Base-by-base conservation (phyloP, 768 basidiomycete species). In the Lenzites betulinus region DNA sequence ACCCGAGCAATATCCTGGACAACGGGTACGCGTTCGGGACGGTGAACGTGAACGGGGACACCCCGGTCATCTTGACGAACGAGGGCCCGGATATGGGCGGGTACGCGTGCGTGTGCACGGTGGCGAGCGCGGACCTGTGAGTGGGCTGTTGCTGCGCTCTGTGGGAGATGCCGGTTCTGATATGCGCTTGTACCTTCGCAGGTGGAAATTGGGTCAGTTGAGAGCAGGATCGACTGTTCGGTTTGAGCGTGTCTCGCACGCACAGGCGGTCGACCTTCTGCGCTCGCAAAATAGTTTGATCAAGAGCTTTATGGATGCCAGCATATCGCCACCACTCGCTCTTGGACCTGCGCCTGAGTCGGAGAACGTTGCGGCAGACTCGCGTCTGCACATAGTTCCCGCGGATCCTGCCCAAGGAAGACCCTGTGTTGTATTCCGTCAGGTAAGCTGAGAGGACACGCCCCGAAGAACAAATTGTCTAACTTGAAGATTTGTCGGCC, bases 161-260 rank as follows among this genome's bases (percentile, higher is more conserved):
- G 15, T 48, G 8, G 12, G 23, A 5, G 36, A 18, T 16, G 42
- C 25, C 9, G 54, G 13, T 23, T 23, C 55, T 59, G 39, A 42
- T 3, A n/a, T 13, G 42, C 11, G 6, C 6, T 33, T 11, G 30
- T 33, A 33, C 11, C 30, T 33, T 11, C 4, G 4, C 30, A 85
- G 85, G 73, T 89, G 87, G 87, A 87, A 88, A 64, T 59, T 88
- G 7, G 88, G 88, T 0, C 88, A 90, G 67, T 65, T 88, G 26
- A 75, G 78, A 20, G 82, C 87, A 0, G 88, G 86, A 16, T 76
- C 74, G 51, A 80, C 77, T 0, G 73, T 90, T 3, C 73, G 72
- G 35, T 88, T 89, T 69, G 75, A 75, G 54, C 76, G 81, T 23
- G 71, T 87, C 25, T 75, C 79, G 0, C 81, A 80, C 77, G 61